A percentile compares a stretch with the other conserved stretches of the same genome.
Evolutionary conservation across 1,284 basidiomycete genomes (phyloP).

Genomic region (Cryptococcus sp.): DNA sequence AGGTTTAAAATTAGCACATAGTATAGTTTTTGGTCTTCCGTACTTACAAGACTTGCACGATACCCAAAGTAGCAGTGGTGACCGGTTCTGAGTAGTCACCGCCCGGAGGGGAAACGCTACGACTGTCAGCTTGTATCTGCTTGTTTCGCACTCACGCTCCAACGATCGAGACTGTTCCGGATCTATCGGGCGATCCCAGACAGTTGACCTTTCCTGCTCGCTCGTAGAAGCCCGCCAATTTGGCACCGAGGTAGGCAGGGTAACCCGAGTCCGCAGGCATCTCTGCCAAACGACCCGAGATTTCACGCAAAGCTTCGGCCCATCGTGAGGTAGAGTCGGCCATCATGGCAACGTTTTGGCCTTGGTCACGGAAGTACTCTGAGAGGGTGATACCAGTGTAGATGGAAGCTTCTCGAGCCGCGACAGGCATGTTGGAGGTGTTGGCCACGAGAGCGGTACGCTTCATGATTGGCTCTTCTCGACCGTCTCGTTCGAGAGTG

Average conservation of each 20-base stretch:
- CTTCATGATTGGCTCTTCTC: constrained; percentile 99
- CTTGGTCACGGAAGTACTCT: constrained; percentile 99
- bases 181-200: constrained; percentile 82
- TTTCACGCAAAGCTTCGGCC: constrained; percentile 99
- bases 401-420: constrained; percentile 98
- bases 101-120: constrained; percentile 92
- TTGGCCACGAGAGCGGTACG: constrained; percentile 98
- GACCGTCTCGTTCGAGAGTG: constrained; percentile 82
- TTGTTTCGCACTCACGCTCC: constrained; percentile 74
- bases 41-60: constrained; percentile 98
- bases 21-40: too few relatives aligned
- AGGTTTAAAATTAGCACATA: too few relatives aligned
- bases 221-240: constrained; percentile 97
- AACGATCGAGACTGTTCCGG: constrained; percentile 96
- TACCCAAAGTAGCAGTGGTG: constrained; percentile 93
- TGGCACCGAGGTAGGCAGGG: constrained; percentile 94
- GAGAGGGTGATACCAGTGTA: constrained; percentile 99
- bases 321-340: constrained; percentile 99
- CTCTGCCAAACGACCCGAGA: constrained; percentile 97
- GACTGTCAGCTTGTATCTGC: constrained; percentile 3
- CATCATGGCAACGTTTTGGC: constrained; percentile 99
- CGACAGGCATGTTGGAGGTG: constrained; percentile 99
- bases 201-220: constrained; percentile 96
- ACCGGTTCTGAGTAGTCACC: constrained; percentile 99
- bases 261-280: constrained; percentile 99